Evolutionary conservation across 1,284 basidiomycete genomes (phyloP), one percentile per base, ranked within the genome.

Genomic region (Cutaneotrichosporon spelunceum): DNA sequence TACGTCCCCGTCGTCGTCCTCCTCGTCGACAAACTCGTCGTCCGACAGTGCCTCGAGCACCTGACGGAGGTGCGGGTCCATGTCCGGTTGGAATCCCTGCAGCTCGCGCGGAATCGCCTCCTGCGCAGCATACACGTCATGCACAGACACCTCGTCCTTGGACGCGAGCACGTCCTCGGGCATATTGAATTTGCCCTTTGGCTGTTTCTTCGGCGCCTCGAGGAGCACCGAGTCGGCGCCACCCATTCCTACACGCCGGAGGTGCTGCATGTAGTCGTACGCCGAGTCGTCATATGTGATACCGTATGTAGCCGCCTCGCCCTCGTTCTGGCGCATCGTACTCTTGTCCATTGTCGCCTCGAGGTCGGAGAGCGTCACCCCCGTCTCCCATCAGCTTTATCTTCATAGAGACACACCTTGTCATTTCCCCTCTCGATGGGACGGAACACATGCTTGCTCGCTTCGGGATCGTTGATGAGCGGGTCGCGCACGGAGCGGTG

Each of bases 221-320:
- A 94, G 82, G 64, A 92, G 82, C 39, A 77, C 69, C 2, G 70
- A 70, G n/a, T 79, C 78, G 24, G 66, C 58, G 4, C 88, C 89
- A 45, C 89, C 89, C 72, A 88, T 87, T 4, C 91, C 91, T 47
- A 91, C 85, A 1, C 85, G 73, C 24, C 90, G 87, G 39, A 99
- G 83, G 80, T 99, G 96, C 79, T 95, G 89, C 91, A 98, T 95
- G 82, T 99, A 99, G 78, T 99, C 91, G 81, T 99, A 99, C 60
- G 91, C 85, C n/a, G 91, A 91, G 74, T 99, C 95, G 80, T 99
- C 94, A 81, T 86, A 99, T 80, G 93, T 93, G 72, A 99, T 82
- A 11, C 93, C 95, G 77, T 98, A 96, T 26, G 86, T 76, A 4
- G 91, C 83, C 0, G 96, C 96, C 81, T 99, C 91, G 60, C 94